Percentiles rank a stretch among this genome's conserved stretches.
Evolutionary conservation across 768 basidiomycete species (phyloP).

Genomic region (Brasilioporus rufonigricans): DNA sequence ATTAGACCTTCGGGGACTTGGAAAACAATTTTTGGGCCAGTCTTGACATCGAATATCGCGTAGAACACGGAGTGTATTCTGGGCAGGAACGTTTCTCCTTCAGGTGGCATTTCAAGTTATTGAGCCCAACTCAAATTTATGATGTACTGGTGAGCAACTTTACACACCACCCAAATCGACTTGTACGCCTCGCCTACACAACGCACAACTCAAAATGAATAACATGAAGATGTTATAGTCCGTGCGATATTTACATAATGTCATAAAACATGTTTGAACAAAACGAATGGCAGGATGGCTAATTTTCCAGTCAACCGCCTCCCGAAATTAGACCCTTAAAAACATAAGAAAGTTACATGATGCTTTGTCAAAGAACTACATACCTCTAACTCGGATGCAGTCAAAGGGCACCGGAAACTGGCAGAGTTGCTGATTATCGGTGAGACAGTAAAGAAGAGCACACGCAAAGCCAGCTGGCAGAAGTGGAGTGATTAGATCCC

Average conservation of each 20-base stretch:
- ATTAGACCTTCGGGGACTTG: conserved; percentile 95
- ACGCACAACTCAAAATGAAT: background rate
- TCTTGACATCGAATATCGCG: conserved; percentile 81
- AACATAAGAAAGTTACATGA: conserved; percentile 10
- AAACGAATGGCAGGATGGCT: background rate
- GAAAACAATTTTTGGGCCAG: conserved; percentile 87
- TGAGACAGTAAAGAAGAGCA: conserved; percentile 63
- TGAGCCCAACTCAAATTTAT: background rate
- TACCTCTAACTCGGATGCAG: conserved; percentile 29
- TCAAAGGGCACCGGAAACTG: conserved; percentile 64
- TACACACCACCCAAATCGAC: too few relatives aligned
- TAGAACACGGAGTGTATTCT: conserved; percentile 89
- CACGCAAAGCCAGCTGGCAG: conserved; percentile 56
- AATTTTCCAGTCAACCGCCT: background rate
- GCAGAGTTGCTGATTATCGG: conserved; percentile 63
- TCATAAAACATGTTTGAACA: conserved; percentile 3
- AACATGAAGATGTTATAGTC: conserved; percentile 11
- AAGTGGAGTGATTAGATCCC: conserved; percentile 8
- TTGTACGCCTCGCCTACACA: background rate
- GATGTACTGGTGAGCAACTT: too few relatives aligned
- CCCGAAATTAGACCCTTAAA: conserved; percentile 19
- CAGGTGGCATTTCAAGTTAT: conserved; percentile 35
- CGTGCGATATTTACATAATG: conserved; percentile 18
- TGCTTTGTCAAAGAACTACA: background rate
- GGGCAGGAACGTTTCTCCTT: conserved; percentile 72